Evolutionary conservation across 768 basidiomycete species (phyloP).

Genomic region (Panaeolus papilionaceus): DNA sequence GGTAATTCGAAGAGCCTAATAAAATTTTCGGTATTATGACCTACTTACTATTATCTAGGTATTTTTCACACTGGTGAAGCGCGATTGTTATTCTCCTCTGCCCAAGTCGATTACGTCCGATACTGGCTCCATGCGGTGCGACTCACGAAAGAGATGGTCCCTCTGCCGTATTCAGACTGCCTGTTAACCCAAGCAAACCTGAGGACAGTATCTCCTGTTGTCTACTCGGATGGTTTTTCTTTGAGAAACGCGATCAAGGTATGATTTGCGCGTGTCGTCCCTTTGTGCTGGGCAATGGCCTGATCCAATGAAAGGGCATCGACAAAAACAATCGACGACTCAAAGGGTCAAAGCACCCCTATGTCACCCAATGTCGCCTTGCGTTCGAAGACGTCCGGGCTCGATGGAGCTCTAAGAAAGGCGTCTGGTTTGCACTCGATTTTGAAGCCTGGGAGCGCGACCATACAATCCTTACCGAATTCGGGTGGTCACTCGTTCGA

Average conservation of each 20-base stretch:
- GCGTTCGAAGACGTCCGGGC: constrained; percentile 72
- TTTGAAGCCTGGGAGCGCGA: constrained; percentile 87
- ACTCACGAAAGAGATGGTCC: constrained; percentile 66
- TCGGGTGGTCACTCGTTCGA: constrained; percentile 72
- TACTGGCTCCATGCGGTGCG: constrained; percentile 84
- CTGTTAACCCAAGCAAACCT: constrained; percentile 68
- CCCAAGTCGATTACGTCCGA: constrained; percentile 83
- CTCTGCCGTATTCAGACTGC: constrained; percentile 81
- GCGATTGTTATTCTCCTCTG: constrained; percentile 82
- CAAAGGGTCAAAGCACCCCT: constrained; percentile 60
- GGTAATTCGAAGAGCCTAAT: constrained; percentile 46
- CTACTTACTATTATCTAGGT: constrained; percentile 41
- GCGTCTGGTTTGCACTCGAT: constrained; percentile 80
- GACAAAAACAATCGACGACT: constrained; percentile 83
- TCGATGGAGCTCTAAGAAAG: constrained; percentile 66
- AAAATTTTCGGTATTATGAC: background rate
- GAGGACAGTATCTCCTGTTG: constrained; percentile 60
- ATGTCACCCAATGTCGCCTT: constrained; percentile 60
- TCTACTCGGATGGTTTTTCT: constrained; percentile 58
- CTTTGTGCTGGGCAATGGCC: background rate
- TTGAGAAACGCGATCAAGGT: constrained; percentile 71
- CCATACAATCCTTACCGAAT: constrained; percentile 77
- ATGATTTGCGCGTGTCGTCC: constrained; percentile 1
- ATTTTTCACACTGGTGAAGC: constrained; percentile 75
- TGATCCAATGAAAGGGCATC: constrained; percentile 54